Percentiles rank a stretch among this genome's conserved stretches.
Conservation (phyloP, 176 grass and related monocot genomes). For the Metroxylon sagu region DNA sequence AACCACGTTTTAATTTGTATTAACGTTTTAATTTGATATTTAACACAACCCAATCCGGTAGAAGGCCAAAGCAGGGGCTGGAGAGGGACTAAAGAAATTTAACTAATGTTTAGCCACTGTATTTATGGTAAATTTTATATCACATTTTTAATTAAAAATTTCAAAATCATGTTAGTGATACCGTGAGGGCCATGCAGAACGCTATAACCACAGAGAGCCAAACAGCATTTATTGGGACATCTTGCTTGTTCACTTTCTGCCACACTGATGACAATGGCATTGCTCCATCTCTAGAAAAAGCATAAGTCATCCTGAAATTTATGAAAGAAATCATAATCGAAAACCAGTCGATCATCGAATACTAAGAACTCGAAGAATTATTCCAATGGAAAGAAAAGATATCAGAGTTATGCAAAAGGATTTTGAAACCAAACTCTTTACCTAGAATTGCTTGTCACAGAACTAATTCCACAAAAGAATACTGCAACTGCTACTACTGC, state of each 20-base stretch:
- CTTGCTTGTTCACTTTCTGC: constrained; percentile 84
- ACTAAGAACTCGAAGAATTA: too few species aligned
- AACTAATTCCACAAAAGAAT: constrained; percentile 80
- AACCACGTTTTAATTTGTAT: too few species aligned
- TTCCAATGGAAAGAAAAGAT: too few species aligned
- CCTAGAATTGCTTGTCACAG: constrained; percentile 82
- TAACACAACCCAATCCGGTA: too few species aligned
- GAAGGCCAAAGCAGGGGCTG: too few species aligned
- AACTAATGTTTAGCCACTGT: too few species aligned
- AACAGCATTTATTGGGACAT: constrained; percentile 82
- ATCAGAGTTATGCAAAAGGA: too few species aligned
- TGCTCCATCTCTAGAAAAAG: constrained; percentile 89
- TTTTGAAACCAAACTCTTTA: neutral
- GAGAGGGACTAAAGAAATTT: too few species aligned
- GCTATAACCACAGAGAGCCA: constrained; percentile 64
- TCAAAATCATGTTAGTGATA: constrained; percentile 2
- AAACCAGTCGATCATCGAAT: too few species aligned
- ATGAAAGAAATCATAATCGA: neutral
- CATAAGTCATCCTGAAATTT: constrained; percentile 58
- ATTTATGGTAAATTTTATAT: too few species aligned
- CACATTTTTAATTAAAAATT: too few species aligned
- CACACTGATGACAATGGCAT: constrained; percentile 76
- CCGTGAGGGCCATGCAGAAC: constrained; percentile 77
- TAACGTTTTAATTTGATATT: too few species aligned
- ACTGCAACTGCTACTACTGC: constrained; percentile 51